Base-by-base conservation (phyloP, 192 early-diverging fungal species). In the Backusella luteola region DNA sequence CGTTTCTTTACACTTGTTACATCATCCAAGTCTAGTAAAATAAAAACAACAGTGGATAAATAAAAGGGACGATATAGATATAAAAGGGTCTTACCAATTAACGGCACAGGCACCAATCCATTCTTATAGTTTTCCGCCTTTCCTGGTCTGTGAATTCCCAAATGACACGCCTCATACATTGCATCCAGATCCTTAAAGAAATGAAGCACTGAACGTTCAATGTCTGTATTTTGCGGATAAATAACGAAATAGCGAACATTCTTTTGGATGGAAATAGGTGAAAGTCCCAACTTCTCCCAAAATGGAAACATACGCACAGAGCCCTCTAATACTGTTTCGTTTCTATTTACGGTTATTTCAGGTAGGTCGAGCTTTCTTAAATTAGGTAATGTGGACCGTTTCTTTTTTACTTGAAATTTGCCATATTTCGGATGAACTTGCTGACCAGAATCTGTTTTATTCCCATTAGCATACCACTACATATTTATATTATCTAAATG, bases 261-360 rank as follows among this genome's bases (percentile, higher is more conserved):
- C 71, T 89, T 89, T 74, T 76, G 81, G 12, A 63, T 29, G 23
- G 67, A 85, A 34, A 83, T 85, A 2, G 87, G 87, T 21, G 83
- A 84, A 15, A 89, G 73, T 59, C 86, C 81, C 15, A 85, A 74
- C 17, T 85, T 87, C 21, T 89, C 87, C 87, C 87, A 89, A 49
- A 85, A 85, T 6, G 78, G 72, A 19, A 89, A 49, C 32, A 87
- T 84, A 0, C 84, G 79, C 2, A 84, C 82, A 1, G 87, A 84
- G 3, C 80, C 83, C 21, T 85, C 86, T 14, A 84, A 70, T 80
- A 84, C 85, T 11, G 85, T 80, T 21, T 85, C 84, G 7, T 83
- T 77, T 8, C 81, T 77, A 34, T 83, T 81, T 15, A 87, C 84
- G 11, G 84, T 79, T 53, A 89, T 79, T 67, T 84, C 83, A 2